Base-by-base conservation (phyloP, 257 asterid species). In the Penstemon barbatus region DNA sequence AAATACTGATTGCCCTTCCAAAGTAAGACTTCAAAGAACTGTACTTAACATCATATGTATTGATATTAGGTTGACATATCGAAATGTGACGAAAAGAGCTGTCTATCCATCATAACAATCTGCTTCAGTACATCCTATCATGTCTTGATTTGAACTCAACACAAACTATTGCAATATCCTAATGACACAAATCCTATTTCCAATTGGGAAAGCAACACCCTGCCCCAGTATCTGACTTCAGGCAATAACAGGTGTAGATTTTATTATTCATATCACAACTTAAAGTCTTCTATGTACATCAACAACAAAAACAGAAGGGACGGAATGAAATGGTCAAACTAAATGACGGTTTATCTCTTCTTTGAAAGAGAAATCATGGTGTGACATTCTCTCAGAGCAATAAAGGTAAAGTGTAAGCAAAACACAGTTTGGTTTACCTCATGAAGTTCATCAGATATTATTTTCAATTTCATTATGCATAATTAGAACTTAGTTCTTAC, bases 401-500 rank as follows among this genome's bases (percentile, higher is more conserved):
- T 55, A 44, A 44, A 12, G 57, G 40, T 46, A 63, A 68, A 58
- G 54, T 15, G 64, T 67, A 73, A 66, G 45, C 70, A 57, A 63
- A 64, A 39, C 42, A 19, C 50, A 49, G 36, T 70, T 37, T 65
- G 51, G 57, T 66, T 63, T 50, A 37, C 56, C 11, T 6, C 13
- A 49, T 39, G 65, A 69, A 68, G 45, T 63, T 69, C 53, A 71
- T 75, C 60, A 52, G 50, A 55, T 66, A 63, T 49, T 19, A 36
- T 41, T 68, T 68, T 66, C 51, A 10, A 52, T 43, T 54, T 69
- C 61, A 18, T 8, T 66, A 39, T 61, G 74, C 66, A 73, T 70
- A 44, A 69, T 61, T 65, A 50, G 52, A 54, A 67, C 71, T 71
- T 70, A 71, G 71, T 78, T 67, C 96, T 79, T 86, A 94, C 99